These are phyloP conservation scores for Leucogyrophana mollusca DNA, from an alignment of 768 basidiomycete genomes.

Conservation along the genomic window DNA sequence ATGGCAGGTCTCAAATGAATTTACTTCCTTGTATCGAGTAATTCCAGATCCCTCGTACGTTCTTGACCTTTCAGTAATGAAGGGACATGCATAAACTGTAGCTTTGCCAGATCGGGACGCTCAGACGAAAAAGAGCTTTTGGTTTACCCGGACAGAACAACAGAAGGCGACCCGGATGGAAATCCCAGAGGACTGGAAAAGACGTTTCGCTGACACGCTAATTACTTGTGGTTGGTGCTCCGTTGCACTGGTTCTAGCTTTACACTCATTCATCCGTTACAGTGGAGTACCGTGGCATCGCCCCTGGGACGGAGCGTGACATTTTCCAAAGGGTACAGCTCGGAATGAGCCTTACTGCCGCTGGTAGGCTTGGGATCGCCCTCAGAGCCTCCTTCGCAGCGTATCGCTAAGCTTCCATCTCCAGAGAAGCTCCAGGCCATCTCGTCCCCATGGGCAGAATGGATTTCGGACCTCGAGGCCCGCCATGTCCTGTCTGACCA, in stretches of 20 bases:
- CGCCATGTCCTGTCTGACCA: constrained; percentile 53
- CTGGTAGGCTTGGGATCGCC: constrained; percentile 44
- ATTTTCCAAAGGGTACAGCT: constrained; percentile 83
- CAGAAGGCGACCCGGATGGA: constrained; percentile 44
- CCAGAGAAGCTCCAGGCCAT: constrained; percentile 81
- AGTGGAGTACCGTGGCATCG: constrained; percentile 70
- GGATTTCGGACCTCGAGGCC: constrained; percentile 59
- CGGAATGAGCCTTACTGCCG: constrained; percentile 70
- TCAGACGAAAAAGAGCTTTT: constrained; percentile 59
- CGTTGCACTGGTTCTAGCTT: background rate
- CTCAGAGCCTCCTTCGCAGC: background rate
- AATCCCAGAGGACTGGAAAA: constrained; percentile 52
- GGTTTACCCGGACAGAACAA: constrained; percentile 52
- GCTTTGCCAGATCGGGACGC: constrained; percentile 50
- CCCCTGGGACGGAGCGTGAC: constrained; percentile 63
- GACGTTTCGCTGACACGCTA: constrained; percentile 49
- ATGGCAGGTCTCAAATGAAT: background rate
- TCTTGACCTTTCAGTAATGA: constrained; percentile 8
- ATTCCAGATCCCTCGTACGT: constrained; percentile 55
- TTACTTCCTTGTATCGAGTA: constrained; percentile 9
- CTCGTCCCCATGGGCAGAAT: constrained; percentile 65
- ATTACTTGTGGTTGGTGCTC: constrained; percentile 64
- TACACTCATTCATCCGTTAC: background rate
- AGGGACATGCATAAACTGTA: constrained; percentile 8
- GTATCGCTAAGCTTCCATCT: background rate